phyloP scores from a whole-genome alignment of 306 rosid species.

The Corylus avellana region DNA sequence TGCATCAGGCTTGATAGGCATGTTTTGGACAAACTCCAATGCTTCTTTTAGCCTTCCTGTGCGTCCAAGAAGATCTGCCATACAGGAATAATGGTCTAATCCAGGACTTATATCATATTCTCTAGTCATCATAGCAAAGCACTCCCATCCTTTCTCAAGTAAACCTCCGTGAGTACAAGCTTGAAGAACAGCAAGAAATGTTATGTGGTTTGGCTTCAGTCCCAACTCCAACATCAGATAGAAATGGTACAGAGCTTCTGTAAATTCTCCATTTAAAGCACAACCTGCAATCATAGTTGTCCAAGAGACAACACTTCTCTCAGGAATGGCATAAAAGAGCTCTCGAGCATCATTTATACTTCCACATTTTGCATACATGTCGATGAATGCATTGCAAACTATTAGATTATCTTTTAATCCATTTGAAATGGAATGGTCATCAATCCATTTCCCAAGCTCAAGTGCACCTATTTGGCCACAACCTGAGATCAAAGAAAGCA shows the following conservation, averaged over 20 bases:
- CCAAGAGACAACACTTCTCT: slow-evolving; percentile 65
- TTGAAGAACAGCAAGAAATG: slow-evolving; percentile 76
- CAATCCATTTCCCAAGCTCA: slow-evolving; percentile 60
- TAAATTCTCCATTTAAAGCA: slow-evolving; percentile 63
- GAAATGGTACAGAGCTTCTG: slow-evolving; percentile 59
- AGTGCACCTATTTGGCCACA: slow-evolving; percentile 57
- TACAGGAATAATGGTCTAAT: slow-evolving; percentile 70
- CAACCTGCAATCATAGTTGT: slow-evolving; percentile 64
- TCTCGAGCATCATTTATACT: slow-evolving; percentile 44
- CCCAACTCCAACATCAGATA: slow-evolving; percentile 45
- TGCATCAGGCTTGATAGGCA: slow-evolving; percentile 61
- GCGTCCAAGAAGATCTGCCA: slow-evolving; percentile 65
- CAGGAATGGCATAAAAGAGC: slow-evolving; percentile 43
- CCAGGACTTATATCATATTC: slow-evolving; percentile 46
- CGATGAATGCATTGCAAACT: slow-evolving; percentile 70
- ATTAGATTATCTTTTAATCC: slow-evolving; percentile 50
- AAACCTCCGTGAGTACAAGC: slow-evolving; percentile 74
- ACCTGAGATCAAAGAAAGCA: slow-evolving; percentile 64
- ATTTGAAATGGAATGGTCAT: slow-evolving; percentile 39
- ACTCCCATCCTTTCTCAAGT: slow-evolving; percentile 60
- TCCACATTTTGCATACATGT: slow-evolving; percentile 81
- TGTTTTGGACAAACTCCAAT: slow-evolving; percentile 42
- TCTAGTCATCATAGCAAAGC: slow-evolving; percentile 48
- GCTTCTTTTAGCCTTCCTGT: slow-evolving; percentile 60
- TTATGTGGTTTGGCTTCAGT: slow-evolving; percentile 57